Base-by-base conservation (phyloP, 352 stramenopile species). In the Globisporangium nagaii region DNA sequence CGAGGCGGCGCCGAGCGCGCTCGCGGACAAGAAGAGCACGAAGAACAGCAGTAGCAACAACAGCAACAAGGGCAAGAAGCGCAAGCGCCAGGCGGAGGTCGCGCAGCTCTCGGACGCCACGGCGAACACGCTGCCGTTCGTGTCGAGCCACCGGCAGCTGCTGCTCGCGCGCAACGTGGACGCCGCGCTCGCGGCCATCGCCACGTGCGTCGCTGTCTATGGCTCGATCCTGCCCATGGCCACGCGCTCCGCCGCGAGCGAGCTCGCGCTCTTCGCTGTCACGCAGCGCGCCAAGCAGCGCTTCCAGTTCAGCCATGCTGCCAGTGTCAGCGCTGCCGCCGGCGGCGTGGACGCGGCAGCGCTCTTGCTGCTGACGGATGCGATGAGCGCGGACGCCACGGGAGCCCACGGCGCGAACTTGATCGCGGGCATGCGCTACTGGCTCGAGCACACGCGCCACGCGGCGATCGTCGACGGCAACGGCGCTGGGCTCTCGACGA, bases 11-110 rank as follows among this genome's bases (percentile, higher is more conserved):
- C 27, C 32, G 13, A 17, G 19, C 7, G 37, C 44, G 2, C n/a
- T 55, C 10, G 44, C 54, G 0, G 58, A 63, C 27, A 63, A 59
- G 31, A 56, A 56, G 34, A 20, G 48, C 13, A 53, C 46, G 17
- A 53, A 56, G 30, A 20, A 34, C 19, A 56, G 62, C 34, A 19
- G 35, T 13, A 49, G 43, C 47, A 60, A 42, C 28, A 60, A n/a
- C 43, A 52, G 54, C 44, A 66, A 43, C 24, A 93, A 91, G 57
- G 84, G 76, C 58, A 94, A 94, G 68, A 94, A 94, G 63, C 81
- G 84, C 46, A 91, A 91, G 67, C 84, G 84, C 32, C 76, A 88
- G 50, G 67, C 74, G 25, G 65, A 82, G 22, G 48, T 84, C 11
- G 73, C 79, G 27, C 68, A 79, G 46, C 71, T 86, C 17, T 65